A percentile compares a stretch with the other conserved stretches of the same genome.
Evolutionary conservation across 2,329 filamentous ascomycete species (phyloP).

Genomic region (Microdochium trichocladiopsis): DNA sequence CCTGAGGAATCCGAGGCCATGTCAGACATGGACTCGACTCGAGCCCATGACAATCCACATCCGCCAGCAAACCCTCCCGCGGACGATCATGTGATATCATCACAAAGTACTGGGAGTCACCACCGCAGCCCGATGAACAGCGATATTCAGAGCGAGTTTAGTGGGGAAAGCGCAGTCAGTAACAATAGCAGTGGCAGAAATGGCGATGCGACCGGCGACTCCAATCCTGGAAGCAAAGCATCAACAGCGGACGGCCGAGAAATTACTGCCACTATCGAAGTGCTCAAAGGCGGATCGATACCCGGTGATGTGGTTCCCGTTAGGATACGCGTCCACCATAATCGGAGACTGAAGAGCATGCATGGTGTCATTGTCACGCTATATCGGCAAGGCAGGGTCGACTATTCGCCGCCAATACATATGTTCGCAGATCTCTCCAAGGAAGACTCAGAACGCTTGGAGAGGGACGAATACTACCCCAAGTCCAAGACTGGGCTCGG

Average conservation of each 20-base stretch:
- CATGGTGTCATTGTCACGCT: conserved; percentile 90
- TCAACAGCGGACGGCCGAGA: conserved; percentile 60
- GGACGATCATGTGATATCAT: conserved; percentile 1
- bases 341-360: conserved; percentile 82
- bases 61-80: conserved; percentile 29
- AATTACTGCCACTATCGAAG: conserved; percentile 80
- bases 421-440: conserved; percentile 48
- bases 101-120: conserved; percentile 25
- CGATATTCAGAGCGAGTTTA: conserved; percentile 61
- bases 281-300: conserved; percentile 75
- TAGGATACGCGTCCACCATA: conserved; percentile 77
- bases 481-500: conserved; percentile 81
- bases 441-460: conserved; percentile 58
- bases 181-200: conserved; percentile 50
- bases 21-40: conserved; percentile 29
- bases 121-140: conserved; percentile 36
- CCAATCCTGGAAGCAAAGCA: conserved; percentile 38
- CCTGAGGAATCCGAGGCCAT: conserved; percentile 30
- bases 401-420: conserved; percentile 56
- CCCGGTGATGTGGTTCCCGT: conserved; percentile 79
- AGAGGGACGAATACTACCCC: conserved; percentile 80
- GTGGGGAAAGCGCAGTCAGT: conserved; percentile 63
- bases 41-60: conserved; percentile 27
- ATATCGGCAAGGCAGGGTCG: conserved; percentile 84
- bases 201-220: conserved; percentile 37